Evolutionary conservation across 805 yeast species (phyloP).

Genomic region (Maudiozyma serrabonitensis): DNA sequence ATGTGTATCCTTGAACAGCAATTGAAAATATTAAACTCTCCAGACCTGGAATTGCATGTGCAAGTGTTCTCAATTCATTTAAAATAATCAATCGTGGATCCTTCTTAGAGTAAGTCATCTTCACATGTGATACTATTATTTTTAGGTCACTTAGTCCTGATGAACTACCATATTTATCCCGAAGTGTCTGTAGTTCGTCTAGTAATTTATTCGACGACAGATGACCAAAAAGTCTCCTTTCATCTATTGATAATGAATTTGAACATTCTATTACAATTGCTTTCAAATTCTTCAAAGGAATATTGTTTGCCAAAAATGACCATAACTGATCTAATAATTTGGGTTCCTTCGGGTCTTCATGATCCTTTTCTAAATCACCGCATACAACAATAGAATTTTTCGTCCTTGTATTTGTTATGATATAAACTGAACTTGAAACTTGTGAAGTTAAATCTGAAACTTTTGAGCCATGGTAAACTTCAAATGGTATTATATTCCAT

Average conservation of each 20-base stretch:
- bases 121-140: conserved; percentile 42
- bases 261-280: conserved; percentile 77
- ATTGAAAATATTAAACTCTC: conserved; percentile 26
- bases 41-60: conserved; percentile 26
- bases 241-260: conserved; percentile 35
- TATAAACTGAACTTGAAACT: conserved; percentile 46
- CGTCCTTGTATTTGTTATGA: conserved; percentile 34
- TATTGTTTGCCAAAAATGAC: conserved; percentile 41
- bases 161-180: conserved; percentile 28
- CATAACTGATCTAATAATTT: conserved; percentile 38
- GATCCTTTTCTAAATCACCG: conserved; percentile 80
- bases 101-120: conserved; percentile 30
- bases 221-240: conserved; percentile 64
- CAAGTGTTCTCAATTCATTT: conserved; percentile 37
- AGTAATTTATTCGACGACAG: conserved; percentile 58
- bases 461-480: conserved; percentile 33
- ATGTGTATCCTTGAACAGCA: conserved; percentile 21
- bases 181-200: conserved; percentile 38
- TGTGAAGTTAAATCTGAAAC: conserved; percentile 18
- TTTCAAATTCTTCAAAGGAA: conserved; percentile 34
- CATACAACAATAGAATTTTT: conserved; percentile 45
- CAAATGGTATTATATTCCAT: conserved; percentile 29
- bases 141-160: conserved; percentile 30
- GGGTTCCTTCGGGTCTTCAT: conserved; percentile 9
- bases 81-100: conserved; percentile 57